A percentile compares a stretch with the other conserved stretches of the same genome.
These are phyloP conservation scores for Pueraria montana DNA, from an alignment of 306 rosid species.

Conservation along the genomic window DNA sequence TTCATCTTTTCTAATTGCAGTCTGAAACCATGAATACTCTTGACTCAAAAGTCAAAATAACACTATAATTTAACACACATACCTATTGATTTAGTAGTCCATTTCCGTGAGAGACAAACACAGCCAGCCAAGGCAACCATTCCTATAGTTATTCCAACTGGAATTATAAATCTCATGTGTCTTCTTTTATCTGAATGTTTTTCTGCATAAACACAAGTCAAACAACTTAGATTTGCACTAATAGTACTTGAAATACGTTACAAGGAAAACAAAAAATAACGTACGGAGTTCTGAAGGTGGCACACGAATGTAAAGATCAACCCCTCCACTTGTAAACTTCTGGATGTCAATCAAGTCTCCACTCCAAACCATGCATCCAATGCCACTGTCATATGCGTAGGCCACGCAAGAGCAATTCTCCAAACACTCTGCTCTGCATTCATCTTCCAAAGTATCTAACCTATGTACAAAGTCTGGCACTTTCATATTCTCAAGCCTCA, in stretches of 20 bases:
- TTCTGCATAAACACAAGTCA: conserved; percentile 8
- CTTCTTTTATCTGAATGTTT: conserved; percentile 2
- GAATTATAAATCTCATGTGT: background rate
- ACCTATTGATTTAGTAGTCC: conserved; percentile 21
- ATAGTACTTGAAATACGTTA: background rate
- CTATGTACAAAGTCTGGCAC: conserved; percentile 13
- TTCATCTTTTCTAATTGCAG: background rate
- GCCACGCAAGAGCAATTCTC: conserved; percentile 42
- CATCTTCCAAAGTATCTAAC: background rate
- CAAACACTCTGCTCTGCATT: conserved; percentile 22
- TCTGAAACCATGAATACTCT: background rate
- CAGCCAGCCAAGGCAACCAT: background rate
- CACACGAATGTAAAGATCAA: conserved; percentile 41
- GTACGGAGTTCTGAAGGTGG: conserved; percentile 46
- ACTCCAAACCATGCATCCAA: conserved; percentile 45
- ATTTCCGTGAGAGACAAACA: background rate
- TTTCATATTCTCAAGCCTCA: conserved; percentile 1
- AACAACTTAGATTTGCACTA: background rate
- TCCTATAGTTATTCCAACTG: conserved; percentile 10
- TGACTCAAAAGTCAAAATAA: background rate
- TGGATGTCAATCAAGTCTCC: conserved; percentile 26
- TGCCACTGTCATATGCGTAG: conserved; percentile 31
- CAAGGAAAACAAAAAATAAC: background rate
- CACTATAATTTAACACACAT: background rate
- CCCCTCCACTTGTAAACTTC: conserved; percentile 9